Base-by-base conservation (phyloP, 2,329 filamentous ascomycete genomes). In the Apiospora arundinis region DNA sequence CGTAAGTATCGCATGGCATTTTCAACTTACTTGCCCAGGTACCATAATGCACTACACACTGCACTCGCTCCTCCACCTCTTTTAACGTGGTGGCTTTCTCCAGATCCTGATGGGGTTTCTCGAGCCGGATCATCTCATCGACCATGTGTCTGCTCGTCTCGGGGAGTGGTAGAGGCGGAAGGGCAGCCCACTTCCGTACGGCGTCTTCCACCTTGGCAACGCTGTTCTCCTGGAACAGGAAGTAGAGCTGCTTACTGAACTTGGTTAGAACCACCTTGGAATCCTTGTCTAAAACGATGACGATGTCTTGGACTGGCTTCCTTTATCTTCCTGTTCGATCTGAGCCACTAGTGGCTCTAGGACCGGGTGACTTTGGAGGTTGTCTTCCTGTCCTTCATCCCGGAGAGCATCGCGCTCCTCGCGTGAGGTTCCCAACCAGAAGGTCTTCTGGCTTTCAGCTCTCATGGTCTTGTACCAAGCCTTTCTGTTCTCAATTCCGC, bases 341-440 rank as follows among this genome's bases (percentile, higher is more conserved):
- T 73, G 71, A 16, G 68, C 21, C 42, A 72, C 37, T 6, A 72
- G 32, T 16, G 72, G 28, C 48, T 72, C 72, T 11, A 56, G 2
- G 9, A 70, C 37, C 8, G 70, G 70, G 23, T 52, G 11, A 52
- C 12, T 23, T 18, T 11, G 49, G 49, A 23, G 1, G 18, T 28
- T 28, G 6, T 2, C 18, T 8, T 72, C 12, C 23, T 45, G 21
- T 21, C 69, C 68, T 25, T 65, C 46, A 14, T 37, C 28, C 37
- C 72, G 69, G 23, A 69, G 69, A 5, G 60, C 44, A 32, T 73
- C 72, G 14, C 70, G 71, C 48, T 72, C 52, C 12, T 65, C 6
- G 44, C 72, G 42, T 1, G 68, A 70, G 4, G 70, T 73, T 48
- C 70, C 71, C 12, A 72, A 68, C 72, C 70, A 73, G 21, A 73